Percentiles rank a stretch among this genome's conserved stretches.
Conservation (phyloP, 1,139 yeast genomes). For the Lodderomyces parapsilosis region DNA sequence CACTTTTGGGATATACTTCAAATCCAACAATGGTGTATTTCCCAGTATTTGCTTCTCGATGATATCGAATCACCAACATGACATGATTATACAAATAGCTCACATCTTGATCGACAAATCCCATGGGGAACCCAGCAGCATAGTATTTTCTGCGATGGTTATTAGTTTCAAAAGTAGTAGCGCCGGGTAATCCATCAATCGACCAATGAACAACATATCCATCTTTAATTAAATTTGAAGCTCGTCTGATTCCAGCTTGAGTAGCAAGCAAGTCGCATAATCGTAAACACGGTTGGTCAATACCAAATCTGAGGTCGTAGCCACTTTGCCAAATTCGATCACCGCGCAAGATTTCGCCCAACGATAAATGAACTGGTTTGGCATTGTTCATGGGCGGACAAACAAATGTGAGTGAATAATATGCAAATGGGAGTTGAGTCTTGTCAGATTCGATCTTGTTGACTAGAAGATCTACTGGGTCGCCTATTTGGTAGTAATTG, state of each 20-base stretch:
- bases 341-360: conserved; percentile 79
- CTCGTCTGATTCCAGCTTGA: conserved; percentile 50
- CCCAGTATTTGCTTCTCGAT: conserved; percentile 33
- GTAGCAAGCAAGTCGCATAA: conserved; percentile 64
- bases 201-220: conserved; percentile 85
- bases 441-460: conserved; percentile 78
- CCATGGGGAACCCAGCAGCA: conserved; percentile 86
- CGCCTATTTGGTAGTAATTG: conserved; percentile 45
- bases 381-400: conserved; percentile 64
- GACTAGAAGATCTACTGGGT: conserved; percentile 66
- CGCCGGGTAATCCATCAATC: conserved; percentile 84
- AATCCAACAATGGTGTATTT: conserved; percentile 78
- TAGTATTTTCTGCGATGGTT: conserved; percentile 64
- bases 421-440: conserved; percentile 77
- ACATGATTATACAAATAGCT: conserved; percentile 75
- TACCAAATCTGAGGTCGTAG: conserved; percentile 58
- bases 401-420: conserved; percentile 75
- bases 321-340: conserved; percentile 79
- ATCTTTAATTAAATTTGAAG: conserved; percentile 60
- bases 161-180: conserved; percentile 75
- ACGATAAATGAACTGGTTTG: conserved; percentile 62
- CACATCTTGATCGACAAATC: conserved; percentile 58
- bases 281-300: conserved; percentile 62
- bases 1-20: conserved; percentile 87
- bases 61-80: conserved; percentile 76